Percentiles rank a stretch among this genome's conserved stretches.
phyloP scores from a whole-genome alignment of 2,329 filamentous ascomycete genomes.

The Knoxdaviesia capensis region DNA sequence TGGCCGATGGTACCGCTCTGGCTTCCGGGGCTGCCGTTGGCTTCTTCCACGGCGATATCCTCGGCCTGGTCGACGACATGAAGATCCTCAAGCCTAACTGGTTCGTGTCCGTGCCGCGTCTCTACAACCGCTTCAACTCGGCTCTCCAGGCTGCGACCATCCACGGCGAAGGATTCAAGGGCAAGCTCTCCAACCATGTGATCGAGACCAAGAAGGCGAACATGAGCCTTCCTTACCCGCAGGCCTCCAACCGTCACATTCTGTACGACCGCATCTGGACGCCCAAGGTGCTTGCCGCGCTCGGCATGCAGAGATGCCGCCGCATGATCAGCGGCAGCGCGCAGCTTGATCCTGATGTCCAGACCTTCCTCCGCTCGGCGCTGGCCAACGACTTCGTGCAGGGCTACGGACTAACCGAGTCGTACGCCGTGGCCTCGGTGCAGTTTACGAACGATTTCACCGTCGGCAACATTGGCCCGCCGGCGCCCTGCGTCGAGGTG shows the following conservation, averaged over 20 bases:
- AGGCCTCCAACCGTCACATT: constrained; percentile 61
- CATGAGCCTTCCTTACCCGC: constrained; percentile 49
- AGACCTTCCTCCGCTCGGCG: constrained; percentile 71
- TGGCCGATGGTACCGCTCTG: constrained; percentile 59
- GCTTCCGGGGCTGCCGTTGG: constrained; percentile 58
- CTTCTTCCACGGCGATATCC: constrained; percentile 84
- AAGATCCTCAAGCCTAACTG: constrained; percentile 67
- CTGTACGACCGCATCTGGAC: constrained; percentile 80
- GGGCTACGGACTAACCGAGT: constrained; percentile 88
- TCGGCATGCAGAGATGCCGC: constrained; percentile 56
- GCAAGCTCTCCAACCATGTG: constrained; percentile 60
- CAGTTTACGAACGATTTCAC: constrained; percentile 54
- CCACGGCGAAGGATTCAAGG: constrained; percentile 60
- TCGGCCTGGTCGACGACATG: constrained; percentile 74
- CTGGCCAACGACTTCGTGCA: constrained; percentile 64
- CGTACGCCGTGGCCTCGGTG: constrained; percentile 56
- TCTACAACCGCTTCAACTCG: constrained; percentile 78
- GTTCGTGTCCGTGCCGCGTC: constrained; percentile 74
- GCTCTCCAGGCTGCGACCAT: constrained; percentile 65
- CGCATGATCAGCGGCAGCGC: constrained; percentile 77
- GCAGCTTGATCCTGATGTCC: constrained; percentile 71
- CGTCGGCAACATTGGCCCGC: constrained; percentile 62
- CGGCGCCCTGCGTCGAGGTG: constrained; percentile 47
- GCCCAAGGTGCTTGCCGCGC: constrained; percentile 62
- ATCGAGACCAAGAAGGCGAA: constrained; percentile 62